Percentiles rank a stretch among this genome's conserved stretches.
Evolutionary conservation across 345 rosid species (phyloP).

Genomic region (Brassica cretica): DNA sequence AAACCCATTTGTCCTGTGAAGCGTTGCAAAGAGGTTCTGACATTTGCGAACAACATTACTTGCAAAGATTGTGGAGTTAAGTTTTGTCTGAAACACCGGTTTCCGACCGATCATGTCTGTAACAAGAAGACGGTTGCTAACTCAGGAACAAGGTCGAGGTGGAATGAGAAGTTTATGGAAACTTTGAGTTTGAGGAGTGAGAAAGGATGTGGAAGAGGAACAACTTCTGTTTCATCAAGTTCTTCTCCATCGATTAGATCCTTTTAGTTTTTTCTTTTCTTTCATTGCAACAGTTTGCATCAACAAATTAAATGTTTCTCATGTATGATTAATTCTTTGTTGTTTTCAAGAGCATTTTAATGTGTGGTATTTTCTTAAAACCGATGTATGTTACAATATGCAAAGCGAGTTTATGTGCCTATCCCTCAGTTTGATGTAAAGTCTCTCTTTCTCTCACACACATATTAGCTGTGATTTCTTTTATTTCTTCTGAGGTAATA

Average conservation of each 20-base stretch:
- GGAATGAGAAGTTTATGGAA: constrained; percentile 60
- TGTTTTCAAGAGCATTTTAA: background rate
- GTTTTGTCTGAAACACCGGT: constrained; percentile 78
- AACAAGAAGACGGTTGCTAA: constrained; percentile 21
- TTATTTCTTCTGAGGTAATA: constrained; percentile 52
- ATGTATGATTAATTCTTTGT: constrained; percentile 1
- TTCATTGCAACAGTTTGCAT: constrained; percentile 1
- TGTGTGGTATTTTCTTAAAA: background rate
- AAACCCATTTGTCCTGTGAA: constrained; percentile 62
- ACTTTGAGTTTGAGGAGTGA: constrained; percentile 54
- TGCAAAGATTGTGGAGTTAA: constrained; percentile 73
- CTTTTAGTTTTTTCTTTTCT: constrained; percentile 17
- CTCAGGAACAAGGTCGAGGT: constrained; percentile 25
- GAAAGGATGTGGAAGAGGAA: constrained; percentile 48
- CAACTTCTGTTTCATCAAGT: constrained; percentile 26
- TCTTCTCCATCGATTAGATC: constrained; percentile 32
- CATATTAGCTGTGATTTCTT: constrained; percentile 49
- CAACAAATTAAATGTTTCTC: background rate
- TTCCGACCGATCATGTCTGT: constrained; percentile 75
- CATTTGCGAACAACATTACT: constrained; percentile 59
- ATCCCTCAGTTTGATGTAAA: background rate
- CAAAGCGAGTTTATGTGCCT: background rate
- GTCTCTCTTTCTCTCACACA: background rate
- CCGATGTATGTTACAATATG: background rate
- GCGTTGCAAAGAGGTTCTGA: constrained; percentile 66